These are phyloP conservation scores for Neoscytalidium dimidiatum DNA, from an alignment of 2,329 filamentous ascomycete species.

Conservation along the genomic window DNA sequence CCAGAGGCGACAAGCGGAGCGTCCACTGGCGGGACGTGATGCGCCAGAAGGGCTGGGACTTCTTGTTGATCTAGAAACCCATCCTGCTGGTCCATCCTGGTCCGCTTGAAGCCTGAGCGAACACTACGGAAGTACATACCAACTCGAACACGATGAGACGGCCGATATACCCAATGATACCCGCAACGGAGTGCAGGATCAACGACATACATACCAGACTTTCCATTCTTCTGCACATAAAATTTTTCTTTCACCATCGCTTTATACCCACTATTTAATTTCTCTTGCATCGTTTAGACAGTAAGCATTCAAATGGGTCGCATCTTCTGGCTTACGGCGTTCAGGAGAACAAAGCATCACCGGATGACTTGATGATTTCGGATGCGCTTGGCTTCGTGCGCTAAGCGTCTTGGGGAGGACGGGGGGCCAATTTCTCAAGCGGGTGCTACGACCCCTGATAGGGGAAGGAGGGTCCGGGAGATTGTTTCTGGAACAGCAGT, in stretches of 20 bases:
- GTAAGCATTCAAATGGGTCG: slow-evolving; percentile 2
- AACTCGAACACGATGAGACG: slow-evolving; percentile 8
- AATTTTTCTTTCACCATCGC: slow-evolving; percentile 25
- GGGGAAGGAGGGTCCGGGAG: not conserved
- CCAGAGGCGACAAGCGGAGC: slow-evolving; percentile 58
- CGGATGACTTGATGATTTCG: slow-evolving; percentile 14
- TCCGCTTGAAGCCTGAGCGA: slow-evolving; percentile 27
- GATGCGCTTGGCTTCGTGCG: slow-evolving; percentile 12
- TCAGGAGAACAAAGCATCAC: slow-evolving; percentile 9
- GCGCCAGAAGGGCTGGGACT: slow-evolving; percentile 89
- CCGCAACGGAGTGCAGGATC: slow-evolving; percentile 10
- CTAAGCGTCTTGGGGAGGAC: not conserved
- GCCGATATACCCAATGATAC: slow-evolving; percentile 19
- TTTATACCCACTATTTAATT: slow-evolving; percentile 45
- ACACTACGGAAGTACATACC: slow-evolving; percentile 19
- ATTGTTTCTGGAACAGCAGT: not conserved
- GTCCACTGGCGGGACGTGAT: slow-evolving; percentile 96
- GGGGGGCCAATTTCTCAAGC: slow-evolving; percentile 10
- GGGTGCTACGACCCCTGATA: not conserved
- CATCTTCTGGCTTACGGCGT: slow-evolving; percentile 15
- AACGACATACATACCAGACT: slow-evolving; percentile 21
- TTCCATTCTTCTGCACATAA: slow-evolving; percentile 36
- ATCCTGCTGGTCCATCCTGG: slow-evolving; percentile 32
- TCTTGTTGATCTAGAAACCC: slow-evolving; percentile 72
- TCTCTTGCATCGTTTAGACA: slow-evolving; percentile 13